These are phyloP conservation scores for Aspergillus viridinutans DNA, from an alignment of 2,329 filamentous ascomycete species.

Conservation along the genomic window DNA sequence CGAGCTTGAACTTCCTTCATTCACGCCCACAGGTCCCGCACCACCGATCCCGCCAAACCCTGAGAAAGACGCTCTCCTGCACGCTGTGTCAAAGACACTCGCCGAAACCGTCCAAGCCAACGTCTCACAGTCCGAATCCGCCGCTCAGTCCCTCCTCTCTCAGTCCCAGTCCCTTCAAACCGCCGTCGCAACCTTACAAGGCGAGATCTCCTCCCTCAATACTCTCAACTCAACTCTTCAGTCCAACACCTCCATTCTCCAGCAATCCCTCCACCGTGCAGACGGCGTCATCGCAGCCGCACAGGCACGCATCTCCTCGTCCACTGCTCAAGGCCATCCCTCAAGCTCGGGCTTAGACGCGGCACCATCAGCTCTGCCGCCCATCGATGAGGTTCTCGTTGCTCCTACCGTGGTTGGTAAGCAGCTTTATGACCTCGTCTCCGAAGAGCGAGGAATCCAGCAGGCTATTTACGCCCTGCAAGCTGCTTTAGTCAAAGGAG, in stretches of 20 bases:
- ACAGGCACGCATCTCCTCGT: conserved; percentile 49
- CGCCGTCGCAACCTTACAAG: conserved; percentile 65
- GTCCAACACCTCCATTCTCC: conserved; percentile 74
- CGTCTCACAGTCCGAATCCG: conserved; percentile 67
- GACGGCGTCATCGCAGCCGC: conserved; percentile 72
- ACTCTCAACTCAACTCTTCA: conserved; percentile 67
- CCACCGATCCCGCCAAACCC: conserved; percentile 94
- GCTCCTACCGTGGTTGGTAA: conserved; percentile 89
- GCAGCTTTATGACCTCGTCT: conserved; percentile 83
- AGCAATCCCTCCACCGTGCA: conserved; percentile 71
- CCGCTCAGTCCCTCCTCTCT: conserved; percentile 69
- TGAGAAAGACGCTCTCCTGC: conserved; percentile 83
- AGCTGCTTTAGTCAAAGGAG: conserved; percentile 41
- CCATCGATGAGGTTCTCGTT: conserved; percentile 87
- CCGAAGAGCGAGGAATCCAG: conserved; percentile 80
- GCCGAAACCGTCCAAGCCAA: conserved; percentile 64
- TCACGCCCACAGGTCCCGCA: conserved; percentile 47
- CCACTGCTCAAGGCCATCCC: conserved; percentile 12
- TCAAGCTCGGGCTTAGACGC: conserved; percentile 29
- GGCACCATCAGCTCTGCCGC: conserved; percentile 51
- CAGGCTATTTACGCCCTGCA: conserved; percentile 72
- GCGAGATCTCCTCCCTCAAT: conserved; percentile 67
- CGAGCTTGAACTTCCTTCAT: conserved; percentile 53
- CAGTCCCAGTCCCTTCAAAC: conserved; percentile 73
- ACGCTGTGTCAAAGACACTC: conserved; percentile 68